Conservation (phyloP, 148 eudicot genomes). For the Mesembryanthemum crystallinum region DNA sequence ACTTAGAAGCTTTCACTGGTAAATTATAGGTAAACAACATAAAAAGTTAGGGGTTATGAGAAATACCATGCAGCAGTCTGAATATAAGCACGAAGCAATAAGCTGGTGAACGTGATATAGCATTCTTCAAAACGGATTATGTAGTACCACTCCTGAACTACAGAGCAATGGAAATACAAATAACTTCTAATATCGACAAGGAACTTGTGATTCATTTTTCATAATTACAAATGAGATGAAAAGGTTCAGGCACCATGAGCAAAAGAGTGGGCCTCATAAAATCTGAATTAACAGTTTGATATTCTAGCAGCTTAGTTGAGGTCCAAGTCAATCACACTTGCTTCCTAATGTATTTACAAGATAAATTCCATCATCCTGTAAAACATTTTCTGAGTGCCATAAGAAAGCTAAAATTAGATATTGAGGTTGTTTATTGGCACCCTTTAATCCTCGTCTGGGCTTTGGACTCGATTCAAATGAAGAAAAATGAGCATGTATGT, state of each 20-base stretch:
- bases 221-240: neutral
- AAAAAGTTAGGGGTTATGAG: too few species aligned
- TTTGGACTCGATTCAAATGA: neutral
- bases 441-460: neutral
- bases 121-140: too few species aligned
- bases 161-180: too few species aligned
- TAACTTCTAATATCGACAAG: too few species aligned
- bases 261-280: neutral
- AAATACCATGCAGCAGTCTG: too few species aligned
- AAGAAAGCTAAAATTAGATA: neutral
- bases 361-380: neutral
- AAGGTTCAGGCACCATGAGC: neutral
- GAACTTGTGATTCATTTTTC: neutral
- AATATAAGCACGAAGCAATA: too few species aligned
- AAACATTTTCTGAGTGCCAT: neutral
- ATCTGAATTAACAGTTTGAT: neutral
- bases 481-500: neutral
- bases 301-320: neutral
- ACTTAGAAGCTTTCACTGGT: too few species aligned
- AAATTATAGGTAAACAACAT: too few species aligned
- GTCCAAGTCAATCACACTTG: neutral
- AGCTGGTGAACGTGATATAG: too few species aligned
- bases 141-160: too few species aligned
- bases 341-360: neutral
- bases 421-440: neutral